Evolutionary conservation across 2,329 filamentous ascomycete species (phyloP).

Genomic region (Tympanopsis confertula): DNA sequence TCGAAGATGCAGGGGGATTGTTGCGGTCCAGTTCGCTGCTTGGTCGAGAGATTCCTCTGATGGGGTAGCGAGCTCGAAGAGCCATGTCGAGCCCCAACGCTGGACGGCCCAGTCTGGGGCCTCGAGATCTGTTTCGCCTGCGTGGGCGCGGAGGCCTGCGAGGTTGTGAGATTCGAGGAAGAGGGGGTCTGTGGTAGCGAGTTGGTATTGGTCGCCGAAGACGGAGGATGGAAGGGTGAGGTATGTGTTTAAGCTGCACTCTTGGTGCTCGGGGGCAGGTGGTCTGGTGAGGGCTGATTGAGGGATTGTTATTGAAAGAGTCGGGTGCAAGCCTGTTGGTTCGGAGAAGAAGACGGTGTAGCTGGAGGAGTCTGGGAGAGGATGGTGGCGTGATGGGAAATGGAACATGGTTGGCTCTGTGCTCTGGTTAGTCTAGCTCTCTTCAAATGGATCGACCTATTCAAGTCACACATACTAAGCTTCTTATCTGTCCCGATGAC

Average conservation of each 20-base stretch:
- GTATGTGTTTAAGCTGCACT: conserved; percentile 67
- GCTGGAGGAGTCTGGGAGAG: conserved; percentile 25
- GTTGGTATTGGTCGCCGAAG: conserved; percentile 81
- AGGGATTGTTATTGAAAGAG: conserved; percentile 43
- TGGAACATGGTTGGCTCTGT: conserved; percentile 60
- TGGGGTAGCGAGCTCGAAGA: conserved; percentile 62
- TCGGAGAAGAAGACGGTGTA: conserved; percentile 55
- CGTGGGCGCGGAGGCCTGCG: conserved; percentile 52
- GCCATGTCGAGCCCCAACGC: conserved; percentile 67
- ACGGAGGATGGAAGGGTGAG: conserved; percentile 70
- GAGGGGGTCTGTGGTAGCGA: conserved; percentile 48
- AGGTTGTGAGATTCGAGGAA: conserved; percentile 77
- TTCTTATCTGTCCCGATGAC: conserved; percentile 66
- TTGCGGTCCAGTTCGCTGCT: conserved; percentile 43
- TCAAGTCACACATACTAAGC: conserved; percentile 35
- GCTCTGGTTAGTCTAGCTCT: neutral
- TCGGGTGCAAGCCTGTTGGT: conserved; percentile 76
- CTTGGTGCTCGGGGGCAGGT: conserved; percentile 31
- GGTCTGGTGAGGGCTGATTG: conserved; percentile 35
- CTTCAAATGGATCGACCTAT: neutral
- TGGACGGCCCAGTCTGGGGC: conserved; percentile 71
- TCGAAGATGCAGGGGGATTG: conserved; percentile 74
- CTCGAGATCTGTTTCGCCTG: conserved; percentile 76
- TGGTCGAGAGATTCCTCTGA: conserved; percentile 11
- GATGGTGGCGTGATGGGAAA: conserved; percentile 68